Evolutionary conservation across 1,139 yeast genomes (phyloP), one percentile per base, ranked within the genome.

Genomic region (Blastobotrys aristatus): DNA sequence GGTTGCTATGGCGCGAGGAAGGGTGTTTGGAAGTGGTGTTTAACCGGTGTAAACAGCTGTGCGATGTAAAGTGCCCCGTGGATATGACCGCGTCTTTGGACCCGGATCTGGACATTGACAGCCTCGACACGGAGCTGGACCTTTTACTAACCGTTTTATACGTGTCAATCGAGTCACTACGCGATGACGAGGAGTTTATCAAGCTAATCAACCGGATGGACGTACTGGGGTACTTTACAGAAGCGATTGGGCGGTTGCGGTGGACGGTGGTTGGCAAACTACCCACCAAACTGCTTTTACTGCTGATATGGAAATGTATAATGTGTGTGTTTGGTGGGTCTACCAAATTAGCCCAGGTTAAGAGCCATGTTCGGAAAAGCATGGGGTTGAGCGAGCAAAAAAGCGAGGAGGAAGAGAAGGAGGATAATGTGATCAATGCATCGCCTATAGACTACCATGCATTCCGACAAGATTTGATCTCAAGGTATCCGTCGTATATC

Each of bases 361-460:
- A 85, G 55, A 61, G 65, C 1, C 77, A 72, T 54, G 66, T 84
- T 27, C 65, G 72, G 17, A 53, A 65, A n/a, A 64, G 68, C 36
- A 76, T 75, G 53, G 66, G 70, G 0, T 65, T 82, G 21, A 18
- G 16, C 8, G 11, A 6, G n/a, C 22, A 27, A 2, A 16, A 31
- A 10, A 38, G 16, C 13, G 42, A 36, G 8, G 37, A 60, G 52
- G 44, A 64, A 63, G 27, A 24, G 10, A 24, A 24, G 10, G 27
- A 24, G 8, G 46, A 50, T 11, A 55, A 52, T 18, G 46, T 53
- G 16, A 64, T 79, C 40, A 70, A 74, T 0, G 79, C 88, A 31
- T 80, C 95, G 1, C 92, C 95, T 0, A 66, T 88, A 30, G 95
- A 88, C 57, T 89, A 86, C 62, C 81, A 79, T 61, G 80, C 86